phyloP scores from a whole-genome alignment of 2,329 filamentous ascomycete genomes.

The Dactylellina drechsleri region DNA sequence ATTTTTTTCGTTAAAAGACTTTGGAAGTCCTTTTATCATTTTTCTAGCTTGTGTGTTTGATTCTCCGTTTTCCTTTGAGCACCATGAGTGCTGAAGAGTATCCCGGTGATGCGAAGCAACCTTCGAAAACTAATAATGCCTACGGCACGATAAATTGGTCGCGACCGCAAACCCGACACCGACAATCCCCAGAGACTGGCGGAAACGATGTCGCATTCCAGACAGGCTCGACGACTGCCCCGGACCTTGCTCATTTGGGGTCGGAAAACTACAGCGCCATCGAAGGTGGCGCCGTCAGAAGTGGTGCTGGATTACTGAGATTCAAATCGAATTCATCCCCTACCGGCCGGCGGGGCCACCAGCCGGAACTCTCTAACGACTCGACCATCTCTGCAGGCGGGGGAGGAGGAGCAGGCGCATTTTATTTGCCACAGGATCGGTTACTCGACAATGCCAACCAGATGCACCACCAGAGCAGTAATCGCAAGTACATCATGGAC shows the following conservation, averaged over 20 bases:
- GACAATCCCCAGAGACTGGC: constrained; percentile 22
- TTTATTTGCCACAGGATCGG: constrained; percentile 44
- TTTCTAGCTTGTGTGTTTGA: neutral
- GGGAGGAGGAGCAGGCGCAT: constrained; percentile 18
- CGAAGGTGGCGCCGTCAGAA: constrained; percentile 19
- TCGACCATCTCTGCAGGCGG: constrained; percentile 36
- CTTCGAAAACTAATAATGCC: constrained; percentile 15
- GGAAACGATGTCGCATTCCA: constrained; percentile 22
- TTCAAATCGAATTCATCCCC: constrained; percentile 33
- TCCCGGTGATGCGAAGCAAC: constrained; percentile 20
- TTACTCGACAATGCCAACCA: constrained; percentile 38
- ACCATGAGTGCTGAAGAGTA: constrained; percentile 50
- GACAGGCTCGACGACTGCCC: constrained; percentile 3
- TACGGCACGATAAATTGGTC: constrained; percentile 47
- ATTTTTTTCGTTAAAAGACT: too few relatives aligned
- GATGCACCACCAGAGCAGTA: constrained; percentile 40
- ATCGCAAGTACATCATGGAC: constrained; percentile 49
- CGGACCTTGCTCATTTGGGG: constrained; percentile 30
- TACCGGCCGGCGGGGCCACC: constrained; percentile 36
- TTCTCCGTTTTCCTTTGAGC: constrained; percentile 1
- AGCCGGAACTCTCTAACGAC: constrained; percentile 49
- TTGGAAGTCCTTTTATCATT: neutral
- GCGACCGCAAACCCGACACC: constrained; percentile 45
- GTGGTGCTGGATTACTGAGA: constrained; percentile 36
- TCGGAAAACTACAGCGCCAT: neutral